Base-by-base conservation (phyloP, 2,329 filamentous ascomycete genomes). In the Fusarium sp. region DNA sequence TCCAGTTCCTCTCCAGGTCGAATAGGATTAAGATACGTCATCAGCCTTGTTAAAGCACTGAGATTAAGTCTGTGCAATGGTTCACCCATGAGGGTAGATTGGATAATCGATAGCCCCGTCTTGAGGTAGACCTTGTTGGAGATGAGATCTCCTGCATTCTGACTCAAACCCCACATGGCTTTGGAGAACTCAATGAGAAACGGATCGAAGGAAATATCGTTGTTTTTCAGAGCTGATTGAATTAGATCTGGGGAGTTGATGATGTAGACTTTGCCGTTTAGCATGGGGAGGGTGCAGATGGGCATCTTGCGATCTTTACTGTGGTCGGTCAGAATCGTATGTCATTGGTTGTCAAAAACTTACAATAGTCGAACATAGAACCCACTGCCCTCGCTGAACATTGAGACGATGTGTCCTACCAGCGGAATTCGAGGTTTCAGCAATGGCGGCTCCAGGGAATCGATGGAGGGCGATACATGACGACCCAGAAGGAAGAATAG, bases 271-370 rank as follows among this genome's bases (percentile, higher is more conserved):
- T 83, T 83, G n/a, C 79, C 74, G 41, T 77, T 81, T 15, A 85
- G 74, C 71, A 86, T 82, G 10, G 81, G 83, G 9, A 87, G 74
- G 3, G 85, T 85, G 44, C 81, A 84, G 60, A 85, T 83, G 1
- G 78, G 77, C 55, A 79, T 47, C 4, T 58, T 60, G 2, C 64
- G 68, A 8, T 73, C 58, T 38, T 76, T 77, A 52, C 73, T 77
- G 13, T 11, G 25, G 2, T 10, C 1, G 6, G 45, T 66, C 2
- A 65, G 39, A n/a, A 7, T 6, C 7, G 13, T 18, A 15, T 17
- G 5, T 10, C 7, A 8, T 13, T 18, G 20, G 1, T 3, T 13
- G 17, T 4, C 7, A 6, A 10, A 17, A 7, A 46, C 60, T 35
- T 22, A 65, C 70, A 65, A 69, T 3, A 75, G 22, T 6, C 69